These are phyloP conservation scores for Yamadazyma buinensis DNA, from an alignment of 1,139 yeast species.

Conservation along the genomic window DNA sequence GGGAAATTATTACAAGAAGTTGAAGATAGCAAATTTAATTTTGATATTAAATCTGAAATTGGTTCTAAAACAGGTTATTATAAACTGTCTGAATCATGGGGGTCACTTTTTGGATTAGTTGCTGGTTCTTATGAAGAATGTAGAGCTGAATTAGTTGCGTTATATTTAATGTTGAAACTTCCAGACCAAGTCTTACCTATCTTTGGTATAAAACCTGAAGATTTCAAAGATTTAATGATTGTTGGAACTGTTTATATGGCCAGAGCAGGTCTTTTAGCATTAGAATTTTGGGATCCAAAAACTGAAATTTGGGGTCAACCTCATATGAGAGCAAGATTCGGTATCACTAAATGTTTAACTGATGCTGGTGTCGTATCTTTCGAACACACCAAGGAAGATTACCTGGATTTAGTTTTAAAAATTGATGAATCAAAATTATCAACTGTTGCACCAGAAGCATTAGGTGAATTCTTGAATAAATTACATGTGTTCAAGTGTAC, in stretches of 20 bases:
- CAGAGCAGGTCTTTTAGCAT: conserved; percentile 76
- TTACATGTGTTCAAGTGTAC: conserved; percentile 77
- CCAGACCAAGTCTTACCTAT: conserved; percentile 57
- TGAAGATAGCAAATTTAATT: conserved; percentile 63
- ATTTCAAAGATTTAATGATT: conserved; percentile 61
- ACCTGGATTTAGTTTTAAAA: conserved; percentile 54
- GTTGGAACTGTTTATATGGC: conserved; percentile 79
- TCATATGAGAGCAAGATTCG: conserved; percentile 92
- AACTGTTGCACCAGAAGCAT: conserved; percentile 67
- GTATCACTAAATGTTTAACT: conserved; percentile 72
- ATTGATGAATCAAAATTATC: conserved; percentile 61
- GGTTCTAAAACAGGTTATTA: conserved; percentile 64
- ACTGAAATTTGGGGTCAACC: conserved; percentile 89
- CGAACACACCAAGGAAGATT: conserved; percentile 40
- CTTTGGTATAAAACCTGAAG: conserved; percentile 58
- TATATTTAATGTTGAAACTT: conserved; percentile 69
- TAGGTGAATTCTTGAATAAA: conserved; percentile 66
- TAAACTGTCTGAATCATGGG: conserved; percentile 85
- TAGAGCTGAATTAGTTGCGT: conserved; percentile 87
- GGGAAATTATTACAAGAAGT: conserved; percentile 75
- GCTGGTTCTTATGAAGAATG: conserved; percentile 92
- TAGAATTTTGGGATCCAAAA: conserved; percentile 84
- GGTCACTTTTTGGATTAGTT: conserved; percentile 72
- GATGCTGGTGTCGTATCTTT: conserved; percentile 65
- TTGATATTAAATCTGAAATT: conserved; percentile 65